A percentile compares a stretch with the other conserved stretches of the same genome.
phyloP scores from a whole-genome alignment of 305 asterid species.

The Solanum chacoense region DNA sequence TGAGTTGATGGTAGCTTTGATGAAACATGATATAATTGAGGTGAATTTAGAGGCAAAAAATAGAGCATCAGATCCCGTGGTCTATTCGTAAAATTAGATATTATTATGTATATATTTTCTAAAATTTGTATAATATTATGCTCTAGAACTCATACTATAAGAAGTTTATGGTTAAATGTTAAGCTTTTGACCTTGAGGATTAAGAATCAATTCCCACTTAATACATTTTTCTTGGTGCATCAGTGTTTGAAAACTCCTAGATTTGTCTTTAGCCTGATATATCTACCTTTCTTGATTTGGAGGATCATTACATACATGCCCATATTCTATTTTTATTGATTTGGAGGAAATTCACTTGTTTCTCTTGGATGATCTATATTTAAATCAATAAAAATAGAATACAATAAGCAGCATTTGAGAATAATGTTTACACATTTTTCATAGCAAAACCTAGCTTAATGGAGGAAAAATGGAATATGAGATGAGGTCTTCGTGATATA shows the following conservation, averaged over 20 bases:
- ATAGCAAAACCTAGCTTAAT: not conserved
- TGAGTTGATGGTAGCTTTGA: too few species aligned
- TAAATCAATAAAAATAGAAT: not conserved
- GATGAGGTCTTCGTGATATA: not conserved
- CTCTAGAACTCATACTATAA: too few species aligned
- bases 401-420: not conserved
- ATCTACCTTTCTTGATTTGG: too few species aligned
- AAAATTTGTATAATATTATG: too few species aligned
- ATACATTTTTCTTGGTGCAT: too few species aligned
- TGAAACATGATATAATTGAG: not conserved
- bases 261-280: too few species aligned
- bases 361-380: not conserved
- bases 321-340: not conserved
- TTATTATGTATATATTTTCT: not conserved
- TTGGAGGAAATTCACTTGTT: not conserved
- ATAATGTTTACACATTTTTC: not conserved
- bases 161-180: not conserved
- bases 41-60: too few species aligned
- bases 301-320: not conserved
- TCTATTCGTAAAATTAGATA: too few species aligned
- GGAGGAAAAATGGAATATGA: not conserved
- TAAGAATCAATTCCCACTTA: not conserved
- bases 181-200: not conserved
- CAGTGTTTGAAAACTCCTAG: too few species aligned
- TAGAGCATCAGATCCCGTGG: fast-evolving